Base-by-base conservation (phyloP, 805 yeast species). In the Wickerhamomyces hampshirensis region DNA sequence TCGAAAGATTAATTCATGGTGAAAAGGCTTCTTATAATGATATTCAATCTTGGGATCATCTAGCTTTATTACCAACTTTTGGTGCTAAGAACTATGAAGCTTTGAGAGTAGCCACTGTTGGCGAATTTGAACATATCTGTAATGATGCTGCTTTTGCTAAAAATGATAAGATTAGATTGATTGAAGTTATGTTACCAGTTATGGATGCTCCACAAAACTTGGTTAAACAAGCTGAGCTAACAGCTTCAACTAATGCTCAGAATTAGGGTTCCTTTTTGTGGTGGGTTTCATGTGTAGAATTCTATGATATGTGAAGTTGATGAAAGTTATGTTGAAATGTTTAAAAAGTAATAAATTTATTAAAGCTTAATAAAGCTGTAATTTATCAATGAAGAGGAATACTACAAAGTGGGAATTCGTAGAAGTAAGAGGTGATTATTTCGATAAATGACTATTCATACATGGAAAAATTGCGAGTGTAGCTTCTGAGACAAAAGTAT, bases 1-100 rank as follows among this genome's bases (percentile, higher is more conserved):
- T 80, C 55, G 86, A 80, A 63, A 75, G 78, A 64, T 70, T 80
- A 64, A 78, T 80, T 48, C 86, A 80, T 63, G 86, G 86, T 58
- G 73, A 66, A 49, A 63, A 64, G 21, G 84, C 84, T 33, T 61
- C 67, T 38, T 80, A 80, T 65, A 80, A 80, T 59, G 75, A 71
- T 48, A 74, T 80, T 53, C 86, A 80, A 63, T 63, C 71, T 37
- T 80, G 87, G 87, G 71, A 77, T 55, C 81, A 80, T 64, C 65
- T 67, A 59, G 67, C 66, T 39, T 49, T 80, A 38, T 64, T 78
- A 51, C 74, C 73, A 40, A 61, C 71, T 21, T 66, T 66, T 34
- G 71, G 71, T 58, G 70, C 71, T 34, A 66, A 57, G 49, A 65
- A 65, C 47, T 77, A 71, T 60, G 80, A 80, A 55, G 66, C 76